Evolutionary conservation across 2,329 filamentous ascomycete genomes (phyloP).

Genomic region (Paraphoma chrysanthemicola): DNA sequence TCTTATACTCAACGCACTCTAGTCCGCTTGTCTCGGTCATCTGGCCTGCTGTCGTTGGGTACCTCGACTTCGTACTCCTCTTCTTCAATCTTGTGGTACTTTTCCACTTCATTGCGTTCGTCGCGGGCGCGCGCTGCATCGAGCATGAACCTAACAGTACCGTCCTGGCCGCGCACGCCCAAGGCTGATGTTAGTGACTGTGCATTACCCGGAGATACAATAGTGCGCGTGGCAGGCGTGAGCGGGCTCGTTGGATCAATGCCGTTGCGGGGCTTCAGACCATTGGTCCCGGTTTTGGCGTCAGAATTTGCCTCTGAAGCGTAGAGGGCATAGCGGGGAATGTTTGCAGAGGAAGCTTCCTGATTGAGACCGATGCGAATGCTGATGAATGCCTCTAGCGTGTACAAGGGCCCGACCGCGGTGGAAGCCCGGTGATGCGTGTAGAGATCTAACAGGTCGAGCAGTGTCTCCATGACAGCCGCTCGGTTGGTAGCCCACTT

Average conservation of each 20-base stretch:
- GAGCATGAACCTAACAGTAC: slow-evolving; percentile 89
- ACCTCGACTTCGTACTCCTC: slow-evolving; percentile 81
- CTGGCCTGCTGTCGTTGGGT: slow-evolving; percentile 27
- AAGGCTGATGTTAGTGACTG: slow-evolving; percentile 46
- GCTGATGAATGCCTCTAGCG: slow-evolving; percentile 80
- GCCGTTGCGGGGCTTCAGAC: slow-evolving; percentile 40
- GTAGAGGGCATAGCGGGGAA: slow-evolving; percentile 66
- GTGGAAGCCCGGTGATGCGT: slow-evolving; percentile 81
- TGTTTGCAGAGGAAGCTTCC: slow-evolving; percentile 70
- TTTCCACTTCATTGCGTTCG: slow-evolving; percentile 72
- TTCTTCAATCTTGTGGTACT: slow-evolving; percentile 75
- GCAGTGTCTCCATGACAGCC: slow-evolving; percentile 72
- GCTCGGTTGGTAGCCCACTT: slow-evolving; percentile 54
- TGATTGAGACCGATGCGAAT: slow-evolving; percentile 88
- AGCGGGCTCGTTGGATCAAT: slow-evolving; percentile 42
- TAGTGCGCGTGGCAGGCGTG: slow-evolving; percentile 55
- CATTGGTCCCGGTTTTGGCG: slow-evolving; percentile 26
- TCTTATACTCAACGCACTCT: slow-evolving; percentile 39
- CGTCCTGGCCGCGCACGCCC: slow-evolving; percentile 61
- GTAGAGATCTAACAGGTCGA: slow-evolving; percentile 92
- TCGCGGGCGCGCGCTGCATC: slow-evolving; percentile 75
- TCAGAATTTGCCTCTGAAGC: slow-evolving; percentile 37
- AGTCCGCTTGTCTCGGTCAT: slow-evolving; percentile 28
- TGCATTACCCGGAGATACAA: slow-evolving; percentile 46
- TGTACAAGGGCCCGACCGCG: slow-evolving; percentile 73